Percentiles rank a stretch among this genome's conserved stretches.
Evolutionary conservation across 164 flowering plant species (phyloP).

Genomic region (Euptelea pleiosperma): DNA sequence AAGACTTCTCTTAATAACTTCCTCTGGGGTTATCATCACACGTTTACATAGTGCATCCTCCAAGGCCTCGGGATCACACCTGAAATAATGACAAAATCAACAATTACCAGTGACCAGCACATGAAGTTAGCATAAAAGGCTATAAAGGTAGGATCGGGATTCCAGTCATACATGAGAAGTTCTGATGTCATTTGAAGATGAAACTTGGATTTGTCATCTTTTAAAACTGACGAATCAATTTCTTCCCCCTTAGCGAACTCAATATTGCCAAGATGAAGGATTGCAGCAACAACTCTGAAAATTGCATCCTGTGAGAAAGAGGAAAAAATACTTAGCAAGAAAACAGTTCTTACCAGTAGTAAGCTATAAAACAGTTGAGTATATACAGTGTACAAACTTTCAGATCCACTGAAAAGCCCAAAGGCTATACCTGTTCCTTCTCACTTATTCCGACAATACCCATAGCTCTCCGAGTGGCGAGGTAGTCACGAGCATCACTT

Average conservation of each 20-base stretch:
- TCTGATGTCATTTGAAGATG: slow-evolving; percentile 78
- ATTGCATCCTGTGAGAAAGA: slow-evolving; percentile 64
- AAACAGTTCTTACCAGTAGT: neutral
- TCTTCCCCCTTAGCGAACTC: slow-evolving; percentile 67
- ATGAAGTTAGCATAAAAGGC: slow-evolving; percentile 5
- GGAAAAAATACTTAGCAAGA: slow-evolving; percentile 5
- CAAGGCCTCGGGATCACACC: slow-evolving; percentile 68
- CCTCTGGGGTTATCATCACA: slow-evolving; percentile 90
- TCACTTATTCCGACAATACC: slow-evolving; percentile 73
- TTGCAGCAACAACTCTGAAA: slow-evolving; percentile 80
- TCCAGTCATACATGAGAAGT: slow-evolving; percentile 59
- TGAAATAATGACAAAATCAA: slow-evolving; percentile 27
- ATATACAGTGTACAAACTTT: neutral
- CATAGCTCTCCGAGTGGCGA: slow-evolving; percentile 84
- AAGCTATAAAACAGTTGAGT: neutral
- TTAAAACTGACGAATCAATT: slow-evolving; percentile 56
- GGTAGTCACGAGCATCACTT: slow-evolving; percentile 69
- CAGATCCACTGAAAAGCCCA: slow-evolving; percentile 3
- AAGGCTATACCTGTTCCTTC: slow-evolving; percentile 61
- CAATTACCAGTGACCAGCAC: neutral
- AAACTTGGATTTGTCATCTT: slow-evolving; percentile 62
- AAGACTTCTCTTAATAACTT: slow-evolving; percentile 80
- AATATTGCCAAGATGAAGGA: slow-evolving; percentile 84
- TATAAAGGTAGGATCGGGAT: neutral
- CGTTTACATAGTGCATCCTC: slow-evolving; percentile 81